Evolutionary conservation across 495 filamentous ascomycete genomes (phyloP).

Genomic region (Aspergillus panamensis): DNA sequence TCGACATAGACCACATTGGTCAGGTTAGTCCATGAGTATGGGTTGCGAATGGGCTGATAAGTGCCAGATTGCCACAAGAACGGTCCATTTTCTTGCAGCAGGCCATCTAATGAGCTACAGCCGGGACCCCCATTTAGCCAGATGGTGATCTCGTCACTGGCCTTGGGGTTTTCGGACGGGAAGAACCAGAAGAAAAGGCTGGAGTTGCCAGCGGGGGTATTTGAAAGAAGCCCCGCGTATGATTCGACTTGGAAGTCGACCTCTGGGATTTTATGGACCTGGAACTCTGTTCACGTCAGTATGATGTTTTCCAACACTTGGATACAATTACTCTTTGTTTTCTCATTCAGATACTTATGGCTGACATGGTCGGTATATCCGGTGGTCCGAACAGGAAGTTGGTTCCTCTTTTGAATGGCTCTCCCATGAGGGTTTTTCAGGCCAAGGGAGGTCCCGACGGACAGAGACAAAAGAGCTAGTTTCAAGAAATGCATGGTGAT

Average conservation of each 20-base stretch:
- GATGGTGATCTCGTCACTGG: conserved; percentile 62
- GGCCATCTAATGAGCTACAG: conserved; percentile 64
- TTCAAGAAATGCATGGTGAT: no score
- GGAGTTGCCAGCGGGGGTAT: conserved; percentile 48
- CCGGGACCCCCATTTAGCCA: conserved; percentile 72
- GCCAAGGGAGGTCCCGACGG: no score
- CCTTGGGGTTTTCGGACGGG: conserved; percentile 52
- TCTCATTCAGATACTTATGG: no score
- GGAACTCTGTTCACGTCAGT: conserved; percentile 42
- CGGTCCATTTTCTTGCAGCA: conserved; percentile 74
- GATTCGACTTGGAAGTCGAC: conserved; percentile 73
- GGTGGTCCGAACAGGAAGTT: no score
- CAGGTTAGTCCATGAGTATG: conserved; percentile 67
- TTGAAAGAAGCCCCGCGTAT: conserved; percentile 73
- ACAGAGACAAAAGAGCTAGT: no score
- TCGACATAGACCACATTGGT: conserved; percentile 76
- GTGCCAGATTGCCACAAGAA: conserved; percentile 72
- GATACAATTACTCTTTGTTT: no score
- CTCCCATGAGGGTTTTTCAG: no score
- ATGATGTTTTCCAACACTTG: no score
- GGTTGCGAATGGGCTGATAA: conserved; percentile 58
- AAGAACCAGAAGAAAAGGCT: conserved; percentile 82
- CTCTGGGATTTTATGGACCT: conserved; percentile 69
- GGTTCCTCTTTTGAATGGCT: no score
- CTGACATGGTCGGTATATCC: no score